Conservation (phyloP, 768 basidiomycete species). For the Coprinopsis marcescibilis region DNA sequence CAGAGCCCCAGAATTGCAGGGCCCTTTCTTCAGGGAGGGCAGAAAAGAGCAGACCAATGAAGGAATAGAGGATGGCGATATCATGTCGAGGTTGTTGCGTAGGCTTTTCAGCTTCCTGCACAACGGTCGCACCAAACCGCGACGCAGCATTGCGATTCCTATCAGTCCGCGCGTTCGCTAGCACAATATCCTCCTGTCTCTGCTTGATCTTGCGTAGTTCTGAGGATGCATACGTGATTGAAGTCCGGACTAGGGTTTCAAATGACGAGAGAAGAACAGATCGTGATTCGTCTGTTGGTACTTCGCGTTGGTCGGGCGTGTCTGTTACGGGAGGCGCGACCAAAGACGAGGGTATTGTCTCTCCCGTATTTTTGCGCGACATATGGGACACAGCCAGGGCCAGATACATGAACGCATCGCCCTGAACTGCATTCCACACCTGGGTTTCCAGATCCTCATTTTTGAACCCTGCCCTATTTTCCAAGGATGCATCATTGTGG, state of each 20-base stretch:
- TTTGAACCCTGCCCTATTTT: conserved; percentile 58
- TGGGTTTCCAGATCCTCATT: conserved; percentile 78
- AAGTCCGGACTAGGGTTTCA: conserved; percentile 64
- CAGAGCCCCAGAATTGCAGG: conserved; percentile 82
- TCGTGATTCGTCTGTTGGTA: conserved; percentile 48
- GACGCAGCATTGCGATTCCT: conserved; percentile 51
- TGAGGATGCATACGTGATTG: conserved; percentile 73
- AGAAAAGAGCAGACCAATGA: conserved; percentile 78
- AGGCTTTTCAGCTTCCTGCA: conserved; percentile 35
- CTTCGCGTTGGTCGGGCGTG: conserved; percentile 40
- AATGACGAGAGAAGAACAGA: conserved; percentile 52
- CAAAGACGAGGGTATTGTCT: conserved; percentile 29
- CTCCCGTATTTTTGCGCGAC: conserved; percentile 35
- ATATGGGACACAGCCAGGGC: conserved; percentile 53
- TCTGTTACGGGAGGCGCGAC: conserved; percentile 31
- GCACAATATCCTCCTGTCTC: conserved; percentile 77
- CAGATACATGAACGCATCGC: conserved; percentile 74
- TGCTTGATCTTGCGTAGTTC: conserved; percentile 85
- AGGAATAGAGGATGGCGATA: conserved; percentile 75
- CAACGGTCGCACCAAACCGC: conserved; percentile 36
- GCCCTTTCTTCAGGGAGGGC: conserved; percentile 70
- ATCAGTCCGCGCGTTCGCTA: conserved; percentile 62
- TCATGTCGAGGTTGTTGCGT: conserved; percentile 63
- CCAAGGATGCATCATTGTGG: conserved; percentile 59
- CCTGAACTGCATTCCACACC: conserved; percentile 79